Conservation (phyloP, 139 green algal genomes). For the Helicosporidium sp. region DNA sequence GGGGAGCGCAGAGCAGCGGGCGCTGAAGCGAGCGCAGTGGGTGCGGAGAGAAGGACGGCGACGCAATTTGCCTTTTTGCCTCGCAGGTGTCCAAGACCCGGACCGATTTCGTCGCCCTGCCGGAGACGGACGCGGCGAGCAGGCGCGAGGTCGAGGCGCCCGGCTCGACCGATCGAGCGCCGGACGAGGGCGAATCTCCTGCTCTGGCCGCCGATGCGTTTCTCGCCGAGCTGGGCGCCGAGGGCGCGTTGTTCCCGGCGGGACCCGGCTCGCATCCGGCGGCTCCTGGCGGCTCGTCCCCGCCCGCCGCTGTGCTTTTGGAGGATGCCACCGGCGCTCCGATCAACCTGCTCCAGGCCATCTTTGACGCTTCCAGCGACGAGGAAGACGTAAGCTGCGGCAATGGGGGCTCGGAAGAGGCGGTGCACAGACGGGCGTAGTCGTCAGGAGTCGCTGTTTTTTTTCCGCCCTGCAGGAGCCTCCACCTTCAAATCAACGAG, state of each 20-base stretch:
- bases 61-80: neutral
- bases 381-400: slow-evolving; percentile 33
- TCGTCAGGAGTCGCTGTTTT: no score
- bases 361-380: slow-evolving; percentile 47
- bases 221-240: neutral
- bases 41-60: neutral
- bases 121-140: slow-evolving; percentile 28
- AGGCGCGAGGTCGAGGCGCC: neutral
- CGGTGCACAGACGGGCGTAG: no score
- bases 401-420: no score
- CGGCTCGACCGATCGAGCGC: no score
- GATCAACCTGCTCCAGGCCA: slow-evolving; percentile 65
- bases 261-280: neutral
- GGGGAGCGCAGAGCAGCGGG: neutral
- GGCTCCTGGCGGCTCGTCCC: neutral
- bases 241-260: neutral
- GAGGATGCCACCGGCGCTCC: slow-evolving; percentile 27
- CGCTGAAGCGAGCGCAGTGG: neutral
- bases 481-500: no score
- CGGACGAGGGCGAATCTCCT: neutral
- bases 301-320: no score
- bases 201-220: neutral
- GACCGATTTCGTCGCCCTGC: slow-evolving; percentile 38
- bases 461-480: no score
- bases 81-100: slow-evolving; percentile 30